A percentile compares a stretch with the other conserved stretches of the same genome.
Evolutionary conservation across 139 green algal species (phyloP).

Genomic region (Gonium pectorale): DNA sequence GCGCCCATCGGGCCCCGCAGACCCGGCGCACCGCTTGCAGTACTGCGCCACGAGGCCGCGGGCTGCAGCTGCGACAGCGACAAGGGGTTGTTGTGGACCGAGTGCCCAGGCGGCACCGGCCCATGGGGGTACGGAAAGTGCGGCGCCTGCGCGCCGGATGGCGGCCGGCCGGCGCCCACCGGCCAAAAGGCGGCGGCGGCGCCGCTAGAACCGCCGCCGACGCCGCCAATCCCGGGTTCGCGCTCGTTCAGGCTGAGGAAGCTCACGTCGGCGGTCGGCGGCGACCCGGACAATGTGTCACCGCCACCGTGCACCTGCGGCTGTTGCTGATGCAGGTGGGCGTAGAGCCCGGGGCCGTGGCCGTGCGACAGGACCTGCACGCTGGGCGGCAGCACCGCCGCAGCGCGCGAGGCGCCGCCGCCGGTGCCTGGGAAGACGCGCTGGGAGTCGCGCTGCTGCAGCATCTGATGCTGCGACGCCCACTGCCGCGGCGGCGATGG

Average conservation of each 20-base stretch:
- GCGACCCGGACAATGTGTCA: background rate
- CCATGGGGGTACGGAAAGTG: no score
- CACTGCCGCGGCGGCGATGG: conserved; percentile 6
- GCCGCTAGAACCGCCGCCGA: background rate
- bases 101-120: no score
- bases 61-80: no score
- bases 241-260: background rate
- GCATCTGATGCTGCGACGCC: background rate
- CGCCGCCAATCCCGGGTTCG: background rate
- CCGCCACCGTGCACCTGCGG: no score
- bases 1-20: no score
- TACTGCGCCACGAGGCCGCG: no score
- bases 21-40: no score
- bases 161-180: no score
- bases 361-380: conserved; percentile 20
- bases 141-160: background rate
- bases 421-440: background rate
- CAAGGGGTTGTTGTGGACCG: no score
- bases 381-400: conserved; percentile 13
- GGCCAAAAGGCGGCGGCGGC: background rate
- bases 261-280: background rate
- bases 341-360: background rate
- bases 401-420: background rate
- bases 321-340: background rate
- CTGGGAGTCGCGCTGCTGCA: conserved; percentile 13